Conservation (phyloP, 1,284 basidiomycete genomes). For the Apiotrichum akiyoshidainum region DNA sequence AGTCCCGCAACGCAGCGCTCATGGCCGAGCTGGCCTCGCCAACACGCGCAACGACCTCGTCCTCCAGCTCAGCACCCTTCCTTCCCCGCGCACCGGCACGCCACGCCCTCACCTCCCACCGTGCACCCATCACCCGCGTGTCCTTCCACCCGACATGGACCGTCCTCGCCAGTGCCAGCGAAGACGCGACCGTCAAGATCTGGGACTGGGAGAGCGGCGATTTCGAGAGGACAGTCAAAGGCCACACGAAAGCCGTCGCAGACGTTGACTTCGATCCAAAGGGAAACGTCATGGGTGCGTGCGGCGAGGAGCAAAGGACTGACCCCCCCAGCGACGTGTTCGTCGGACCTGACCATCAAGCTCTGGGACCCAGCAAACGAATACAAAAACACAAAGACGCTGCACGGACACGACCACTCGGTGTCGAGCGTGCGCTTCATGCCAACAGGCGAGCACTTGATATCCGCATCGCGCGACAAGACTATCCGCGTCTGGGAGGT, state of each 20-base stretch:
- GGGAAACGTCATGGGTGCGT: slow-evolving; percentile 71
- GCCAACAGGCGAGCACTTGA: slow-evolving; percentile 75
- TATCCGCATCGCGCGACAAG: slow-evolving; percentile 81
- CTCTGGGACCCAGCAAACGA: slow-evolving; percentile 86
- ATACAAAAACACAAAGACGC: slow-evolving; percentile 80
- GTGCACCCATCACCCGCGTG: slow-evolving; percentile 69
- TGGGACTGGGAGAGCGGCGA: slow-evolving; percentile 97
- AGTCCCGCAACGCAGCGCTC: slow-evolving; percentile 70
- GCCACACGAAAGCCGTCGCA: slow-evolving; percentile 82
- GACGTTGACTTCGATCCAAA: slow-evolving; percentile 85
- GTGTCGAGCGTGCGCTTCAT: slow-evolving; percentile 80
- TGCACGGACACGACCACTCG: slow-evolving; percentile 86
- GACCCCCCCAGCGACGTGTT: slow-evolving; percentile 70
- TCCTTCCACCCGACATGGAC: slow-evolving; percentile 86
- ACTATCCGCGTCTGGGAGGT: slow-evolving; percentile 85
- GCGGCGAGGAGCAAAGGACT: slow-evolving; percentile 1
- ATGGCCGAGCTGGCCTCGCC: slow-evolving; percentile 65
- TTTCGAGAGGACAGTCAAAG: slow-evolving; percentile 84
- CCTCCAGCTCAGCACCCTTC: slow-evolving; percentile 66
- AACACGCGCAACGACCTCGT: slow-evolving; percentile 49
- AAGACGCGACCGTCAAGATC: slow-evolving; percentile 83
- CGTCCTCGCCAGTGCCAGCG: slow-evolving; percentile 75
- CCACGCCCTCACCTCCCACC: slow-evolving; percentile 75
- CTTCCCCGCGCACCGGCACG: slow-evolving; percentile 73
- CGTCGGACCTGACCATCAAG: slow-evolving; percentile 84